Base-by-base conservation (phyloP, 257 asterid species). In the Solanum verrucosum region DNA sequence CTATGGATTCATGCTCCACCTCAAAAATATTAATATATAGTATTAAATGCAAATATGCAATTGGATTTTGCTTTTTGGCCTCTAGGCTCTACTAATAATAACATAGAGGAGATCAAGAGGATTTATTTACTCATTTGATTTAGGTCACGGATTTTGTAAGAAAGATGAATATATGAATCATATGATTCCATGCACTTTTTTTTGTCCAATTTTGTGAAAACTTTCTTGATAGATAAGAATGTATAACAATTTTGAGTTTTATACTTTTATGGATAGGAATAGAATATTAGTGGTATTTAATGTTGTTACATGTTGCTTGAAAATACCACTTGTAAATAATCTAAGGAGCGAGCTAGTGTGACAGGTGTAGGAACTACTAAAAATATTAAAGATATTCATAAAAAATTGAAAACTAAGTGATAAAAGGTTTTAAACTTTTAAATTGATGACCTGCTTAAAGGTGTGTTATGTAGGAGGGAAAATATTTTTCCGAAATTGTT, bases 121-220 rank as follows among this genome's bases (percentile, higher is more conserved):
- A 83, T 63, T 78, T 59, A 65, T 79, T 75, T 25, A 65, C 60
- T 79, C 67, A 88, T 85, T 92, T 89, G 15, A 86, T 85, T 92
- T 89, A 13, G 88, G 88, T 93, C 96, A 94, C 96, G 95, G 93
- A 81, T 52, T 88, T 87, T 81, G 75, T 63, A 75, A 88, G 78
- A 87, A 85, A 27, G 42, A 29, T 29, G 35, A 90, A 38, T 35
- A 38, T 35, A 70, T 84, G 85, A 84, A 77, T 94, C 95, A 90
- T 93, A 91, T 93, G 94, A 91, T 86, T 90, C 90, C 5, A 35
- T 25, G n/a, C 68, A 6, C 78, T 34, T 20, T 33, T 60, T 78
- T 56, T 40, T 20, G 4, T 27, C 75, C 67, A 71, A 89, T 87
- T 59, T 83, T 86, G 44, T 38, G 3, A 78, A 44, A 84, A 84